These are phyloP conservation scores for Pilaira anomala DNA, from an alignment of 192 early-diverging fungal species.

Conservation along the genomic window DNA sequence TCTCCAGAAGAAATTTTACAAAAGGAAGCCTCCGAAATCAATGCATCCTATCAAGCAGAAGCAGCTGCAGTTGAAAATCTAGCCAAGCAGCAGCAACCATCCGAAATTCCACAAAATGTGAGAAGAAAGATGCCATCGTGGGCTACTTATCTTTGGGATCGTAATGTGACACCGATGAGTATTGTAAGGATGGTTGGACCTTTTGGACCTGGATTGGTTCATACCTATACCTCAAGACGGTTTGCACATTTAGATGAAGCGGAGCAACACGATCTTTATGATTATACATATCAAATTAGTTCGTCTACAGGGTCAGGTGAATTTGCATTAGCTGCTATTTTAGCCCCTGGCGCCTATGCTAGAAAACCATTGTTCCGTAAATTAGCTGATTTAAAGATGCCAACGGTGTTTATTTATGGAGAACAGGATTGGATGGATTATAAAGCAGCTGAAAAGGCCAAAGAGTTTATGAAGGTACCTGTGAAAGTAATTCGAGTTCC, in stretches of 20 bases:
- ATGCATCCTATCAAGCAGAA: constrained; percentile 26
- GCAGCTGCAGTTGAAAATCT: constrained; percentile 13
- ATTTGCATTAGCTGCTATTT: constrained; percentile 70
- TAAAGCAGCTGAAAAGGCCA: constrained; percentile 61
- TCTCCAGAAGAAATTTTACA: constrained; percentile 27
- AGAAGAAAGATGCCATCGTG: not conserved
- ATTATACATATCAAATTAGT: constrained; percentile 81
- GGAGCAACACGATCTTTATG: constrained; percentile 66
- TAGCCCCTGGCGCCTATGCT: constrained; percentile 82
- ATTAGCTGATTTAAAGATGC: constrained; percentile 60
- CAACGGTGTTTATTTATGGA: constrained; percentile 62
- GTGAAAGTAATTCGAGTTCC: constrained; percentile 43
- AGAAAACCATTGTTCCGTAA: constrained; percentile 69
- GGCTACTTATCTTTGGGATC: constrained; percentile 61
- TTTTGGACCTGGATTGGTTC: constrained; percentile 60
- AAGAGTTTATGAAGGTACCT: constrained; percentile 53
- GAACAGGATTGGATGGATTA: constrained; percentile 88
- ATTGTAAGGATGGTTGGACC: constrained; percentile 77
- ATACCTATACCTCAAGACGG: constrained; percentile 51
- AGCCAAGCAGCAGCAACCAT: not conserved
- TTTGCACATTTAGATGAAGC: constrained; percentile 65
- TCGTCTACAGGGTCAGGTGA: constrained; percentile 79
- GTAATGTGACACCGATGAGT: constrained; percentile 77
- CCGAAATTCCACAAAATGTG: not conserved
- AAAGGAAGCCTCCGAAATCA: constrained; percentile 29